Evolutionary conservation across 805 yeast species (phyloP).

Genomic region (Metschnikowia hibisci): DNA sequence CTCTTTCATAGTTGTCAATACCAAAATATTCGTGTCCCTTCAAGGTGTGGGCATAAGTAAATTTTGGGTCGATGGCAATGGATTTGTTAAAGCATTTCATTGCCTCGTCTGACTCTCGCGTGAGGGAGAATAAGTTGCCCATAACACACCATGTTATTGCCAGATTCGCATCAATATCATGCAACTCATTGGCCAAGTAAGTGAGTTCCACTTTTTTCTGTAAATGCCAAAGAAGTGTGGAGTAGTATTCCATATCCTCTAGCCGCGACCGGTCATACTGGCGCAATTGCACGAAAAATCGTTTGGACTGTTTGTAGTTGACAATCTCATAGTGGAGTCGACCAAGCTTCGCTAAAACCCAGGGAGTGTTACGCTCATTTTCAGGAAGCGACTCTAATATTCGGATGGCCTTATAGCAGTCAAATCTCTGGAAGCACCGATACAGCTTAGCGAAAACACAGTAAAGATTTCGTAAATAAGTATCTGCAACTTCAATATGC

Average conservation of each 20-base stretch:
- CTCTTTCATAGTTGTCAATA: slow-evolving; percentile 86
- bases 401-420: slow-evolving; percentile 77
- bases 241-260: slow-evolving; percentile 86
- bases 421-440: slow-evolving; percentile 59
- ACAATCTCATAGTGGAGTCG: slow-evolving; percentile 82
- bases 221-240: slow-evolving; percentile 90
- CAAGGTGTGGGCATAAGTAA: slow-evolving; percentile 86
- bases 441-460: slow-evolving; percentile 56
- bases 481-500: slow-evolving; percentile 26
- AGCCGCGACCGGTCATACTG: slow-evolving; percentile 70
- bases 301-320: slow-evolving; percentile 73
- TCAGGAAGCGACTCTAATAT: slow-evolving; percentile 61
- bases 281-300: slow-evolving; percentile 59
- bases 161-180: slow-evolving; percentile 57
- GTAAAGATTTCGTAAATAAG: slow-evolving; percentile 46
- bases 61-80: slow-evolving; percentile 57
- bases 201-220: slow-evolving; percentile 76
- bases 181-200: slow-evolving; percentile 76
- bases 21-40: slow-evolving; percentile 91
- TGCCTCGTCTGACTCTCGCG: slow-evolving; percentile 84
- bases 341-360: slow-evolving; percentile 80
- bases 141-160: slow-evolving; percentile 90
- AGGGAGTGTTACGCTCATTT: slow-evolving; percentile 65
- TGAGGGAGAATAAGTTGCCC: slow-evolving; percentile 83
- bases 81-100: slow-evolving; percentile 83